These are phyloP conservation scores for Vaccinium myrtillus DNA, from an alignment of 148 eudicot species.

Conservation along the genomic window DNA sequence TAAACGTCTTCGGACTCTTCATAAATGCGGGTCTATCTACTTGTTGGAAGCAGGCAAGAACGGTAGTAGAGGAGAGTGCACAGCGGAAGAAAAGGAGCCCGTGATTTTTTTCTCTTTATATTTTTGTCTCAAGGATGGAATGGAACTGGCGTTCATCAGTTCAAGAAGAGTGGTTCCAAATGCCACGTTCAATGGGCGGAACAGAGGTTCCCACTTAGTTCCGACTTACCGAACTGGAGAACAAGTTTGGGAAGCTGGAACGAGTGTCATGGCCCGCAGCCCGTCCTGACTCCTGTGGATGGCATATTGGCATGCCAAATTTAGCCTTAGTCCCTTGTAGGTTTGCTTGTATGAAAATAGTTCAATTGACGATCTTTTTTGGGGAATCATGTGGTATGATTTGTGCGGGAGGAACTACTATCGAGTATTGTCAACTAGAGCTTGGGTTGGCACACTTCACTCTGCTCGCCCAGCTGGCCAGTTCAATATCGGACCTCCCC, in stretches of 20 bases:
- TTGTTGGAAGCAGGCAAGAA: neutral
- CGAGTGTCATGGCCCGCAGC: neutral
- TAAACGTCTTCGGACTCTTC: neutral
- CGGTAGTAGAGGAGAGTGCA: neutral
- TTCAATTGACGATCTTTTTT: neutral
- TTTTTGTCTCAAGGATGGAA: neutral
- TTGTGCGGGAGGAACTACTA: neutral
- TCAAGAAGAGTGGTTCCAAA: neutral
- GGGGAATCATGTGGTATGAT: neutral
- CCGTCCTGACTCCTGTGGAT: neutral
- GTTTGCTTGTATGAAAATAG: neutral
- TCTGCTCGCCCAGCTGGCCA: neutral
- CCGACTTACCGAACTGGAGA: neutral
- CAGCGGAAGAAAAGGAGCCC: neutral
- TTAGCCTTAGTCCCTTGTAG: neutral
- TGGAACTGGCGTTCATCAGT: slow-evolving; percentile 1
- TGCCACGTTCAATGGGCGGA: neutral
- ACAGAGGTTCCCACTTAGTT: neutral
- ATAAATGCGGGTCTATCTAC: neutral
- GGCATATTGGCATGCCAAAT: neutral
- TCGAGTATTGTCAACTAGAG: neutral
- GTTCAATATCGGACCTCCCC: neutral
- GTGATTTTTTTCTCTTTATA: neutral
- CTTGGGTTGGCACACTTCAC: neutral
- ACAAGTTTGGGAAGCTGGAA: neutral